Evolutionary conservation across 257 asterid species (phyloP).

Genomic region (Capsicum baccatum): DNA sequence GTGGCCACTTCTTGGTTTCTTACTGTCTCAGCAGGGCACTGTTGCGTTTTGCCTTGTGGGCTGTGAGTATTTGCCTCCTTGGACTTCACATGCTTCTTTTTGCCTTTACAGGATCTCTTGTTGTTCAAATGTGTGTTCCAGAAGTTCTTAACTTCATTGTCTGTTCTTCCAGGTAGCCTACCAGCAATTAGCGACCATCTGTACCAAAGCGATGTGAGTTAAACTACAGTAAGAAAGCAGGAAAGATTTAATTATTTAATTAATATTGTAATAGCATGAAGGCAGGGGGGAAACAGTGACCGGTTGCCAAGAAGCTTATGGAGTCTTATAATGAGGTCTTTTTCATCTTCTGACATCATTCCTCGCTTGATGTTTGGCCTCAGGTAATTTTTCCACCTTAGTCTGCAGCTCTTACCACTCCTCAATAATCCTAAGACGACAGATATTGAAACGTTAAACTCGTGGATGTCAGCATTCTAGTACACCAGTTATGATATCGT

Average conservation of each 20-base stretch:
- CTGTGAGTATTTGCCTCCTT: neutral
- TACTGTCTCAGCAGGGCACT: slow-evolving; percentile 6
- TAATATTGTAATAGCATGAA: neutral
- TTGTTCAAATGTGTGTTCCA: slow-evolving; percentile 74
- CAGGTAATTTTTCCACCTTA: slow-evolving; percentile 69
- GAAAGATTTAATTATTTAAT: neutral
- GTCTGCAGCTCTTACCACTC: slow-evolving; percentile 65
- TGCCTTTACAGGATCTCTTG: slow-evolving; percentile 45
- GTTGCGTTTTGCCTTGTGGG: neutral
- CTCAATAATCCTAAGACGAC: slow-evolving; percentile 48
- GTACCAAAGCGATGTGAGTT: neutral
- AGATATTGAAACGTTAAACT: slow-evolving; percentile 7
- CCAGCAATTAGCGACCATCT: slow-evolving; percentile 73
- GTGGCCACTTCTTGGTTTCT: slow-evolving; percentile 30
- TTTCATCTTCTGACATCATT: slow-evolving; percentile 60
- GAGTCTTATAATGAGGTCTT: slow-evolving; percentile 63
- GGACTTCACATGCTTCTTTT: slow-evolving; percentile 23
- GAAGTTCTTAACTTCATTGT: slow-evolving; percentile 63
- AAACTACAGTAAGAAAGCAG: neutral
- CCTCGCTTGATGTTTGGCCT: slow-evolving; percentile 73
- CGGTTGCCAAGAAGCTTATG: slow-evolving; percentile 74
- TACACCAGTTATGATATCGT: neutral
- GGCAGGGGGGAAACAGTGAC: slow-evolving; percentile 34
- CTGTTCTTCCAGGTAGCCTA: slow-evolving; percentile 67
- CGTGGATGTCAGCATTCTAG: neutral